These are phyloP conservation scores for Pugionium dolabratum DNA, from an alignment of 345 rosid species.

Conservation along the genomic window DNA sequence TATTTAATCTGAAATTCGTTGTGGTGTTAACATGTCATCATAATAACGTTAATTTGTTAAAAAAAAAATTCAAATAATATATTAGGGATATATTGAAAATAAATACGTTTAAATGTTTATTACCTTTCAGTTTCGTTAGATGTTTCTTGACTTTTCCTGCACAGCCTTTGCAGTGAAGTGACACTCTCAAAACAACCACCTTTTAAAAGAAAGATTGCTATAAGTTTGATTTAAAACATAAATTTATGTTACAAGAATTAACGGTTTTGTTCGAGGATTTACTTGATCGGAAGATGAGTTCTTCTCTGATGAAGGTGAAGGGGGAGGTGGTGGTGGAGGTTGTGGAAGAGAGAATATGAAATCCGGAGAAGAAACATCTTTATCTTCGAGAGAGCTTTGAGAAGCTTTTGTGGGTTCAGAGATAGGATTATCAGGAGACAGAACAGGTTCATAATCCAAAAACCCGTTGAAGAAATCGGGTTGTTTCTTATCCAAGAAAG, in stretches of 20 bases:
- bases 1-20: too few species aligned
- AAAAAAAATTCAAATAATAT: too few species aligned
- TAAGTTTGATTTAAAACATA: background rate
- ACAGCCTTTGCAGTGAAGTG: constrained; percentile 92
- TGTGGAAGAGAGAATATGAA: constrained; percentile 46
- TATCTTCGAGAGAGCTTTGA: constrained; percentile 35
- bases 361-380: constrained; percentile 34
- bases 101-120: too few species aligned
- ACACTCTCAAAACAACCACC: constrained; percentile 93
- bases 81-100: too few species aligned
- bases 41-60: too few species aligned
- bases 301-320: constrained; percentile 43
- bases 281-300: constrained; percentile 37
- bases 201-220: constrained; percentile 19
- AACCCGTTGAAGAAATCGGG: constrained; percentile 48
- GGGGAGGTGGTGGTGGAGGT: constrained; percentile 51
- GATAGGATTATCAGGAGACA: constrained; percentile 45
- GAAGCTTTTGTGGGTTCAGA: constrained; percentile 39
- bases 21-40: too few species aligned
- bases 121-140: constrained; percentile 88
- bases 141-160: constrained; percentile 90
- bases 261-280: background rate
- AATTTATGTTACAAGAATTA: background rate
- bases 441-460: constrained; percentile 56
- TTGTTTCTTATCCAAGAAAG: constrained; percentile 51